Evolutionary conservation across 805 yeast genomes (phyloP).

Genomic region (Wickerhamiella domercqiae): DNA sequence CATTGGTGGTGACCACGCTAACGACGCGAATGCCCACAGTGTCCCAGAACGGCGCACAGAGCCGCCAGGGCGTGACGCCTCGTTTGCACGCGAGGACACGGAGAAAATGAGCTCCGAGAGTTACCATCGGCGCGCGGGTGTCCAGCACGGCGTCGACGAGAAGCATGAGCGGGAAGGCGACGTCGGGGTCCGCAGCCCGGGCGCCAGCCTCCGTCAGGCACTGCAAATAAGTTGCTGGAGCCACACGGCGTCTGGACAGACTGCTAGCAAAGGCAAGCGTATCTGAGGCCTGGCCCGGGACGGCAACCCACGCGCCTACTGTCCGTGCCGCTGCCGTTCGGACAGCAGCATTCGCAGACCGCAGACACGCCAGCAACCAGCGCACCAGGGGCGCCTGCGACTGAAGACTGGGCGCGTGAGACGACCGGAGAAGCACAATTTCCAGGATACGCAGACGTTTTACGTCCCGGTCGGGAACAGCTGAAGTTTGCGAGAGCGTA

Average conservation of each 20-base stretch:
- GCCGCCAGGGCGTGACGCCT: slow-evolving; percentile 56
- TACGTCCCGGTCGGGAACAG: too few species aligned
- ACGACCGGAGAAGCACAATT: too few species aligned
- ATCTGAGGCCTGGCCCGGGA: not conserved
- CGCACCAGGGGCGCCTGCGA: not conserved
- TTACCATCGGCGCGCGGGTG: slow-evolving; percentile 44
- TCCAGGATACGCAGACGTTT: too few species aligned
- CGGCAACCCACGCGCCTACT: slow-evolving; percentile 1
- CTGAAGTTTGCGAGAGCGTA: too few species aligned
- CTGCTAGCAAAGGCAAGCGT: not conserved
- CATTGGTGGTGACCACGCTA: slow-evolving; percentile 30
- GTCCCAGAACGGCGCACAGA: slow-evolving; percentile 67
- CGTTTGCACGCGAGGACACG: slow-evolving; percentile 41
- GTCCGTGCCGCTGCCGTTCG: slow-evolving; percentile 4
- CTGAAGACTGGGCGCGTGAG: too few species aligned
- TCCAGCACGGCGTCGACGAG: slow-evolving; percentile 51
- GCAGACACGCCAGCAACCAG: slow-evolving; percentile 8
- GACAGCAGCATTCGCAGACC: slow-evolving; percentile 4
- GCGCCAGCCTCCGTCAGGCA: not conserved
- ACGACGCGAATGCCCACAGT: slow-evolving; percentile 51
- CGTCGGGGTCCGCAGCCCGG: not conserved
- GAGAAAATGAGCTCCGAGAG: slow-evolving; percentile 54
- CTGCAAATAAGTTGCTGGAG: not conserved
- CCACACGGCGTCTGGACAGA: not conserved
- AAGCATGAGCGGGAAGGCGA: slow-evolving; percentile 25